Evolutionary conservation across 352 stramenopile species (phyloP).

Genomic region (Halophytophthora batemanensis): DNA sequence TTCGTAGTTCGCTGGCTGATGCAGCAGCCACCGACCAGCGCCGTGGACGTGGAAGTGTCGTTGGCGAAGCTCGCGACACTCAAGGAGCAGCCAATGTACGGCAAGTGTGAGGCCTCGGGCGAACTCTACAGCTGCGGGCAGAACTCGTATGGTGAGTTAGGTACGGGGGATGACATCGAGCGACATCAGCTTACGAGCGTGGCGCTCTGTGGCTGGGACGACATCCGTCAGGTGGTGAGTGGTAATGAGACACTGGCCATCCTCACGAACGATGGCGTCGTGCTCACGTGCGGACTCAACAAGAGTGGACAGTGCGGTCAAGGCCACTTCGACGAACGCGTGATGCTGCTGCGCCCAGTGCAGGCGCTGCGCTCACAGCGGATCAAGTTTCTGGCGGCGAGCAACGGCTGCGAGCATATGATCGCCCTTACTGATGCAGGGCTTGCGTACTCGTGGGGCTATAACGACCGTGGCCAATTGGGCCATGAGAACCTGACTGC

Average conservation of each 20-base stretch:
- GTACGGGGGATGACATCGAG: conserved; percentile 82
- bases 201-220: conserved; percentile 74
- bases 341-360: conserved; percentile 80
- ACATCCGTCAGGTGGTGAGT: conserved; percentile 81
- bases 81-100: conserved; percentile 86
- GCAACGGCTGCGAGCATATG: conserved; percentile 88
- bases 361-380: conserved; percentile 73
- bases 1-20: conserved; percentile 70
- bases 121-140: conserved; percentile 87
- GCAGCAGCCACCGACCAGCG: conserved; percentile 39
- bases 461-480: conserved; percentile 85
- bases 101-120: conserved; percentile 78
- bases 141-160: conserved; percentile 87
- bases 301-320: conserved; percentile 88
- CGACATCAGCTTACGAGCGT: conserved; percentile 77
- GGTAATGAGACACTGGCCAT: conserved; percentile 82
- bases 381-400: conserved; percentile 81
- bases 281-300: conserved; percentile 83
- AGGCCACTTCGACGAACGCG: conserved; percentile 82
- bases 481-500: conserved; percentile 82
- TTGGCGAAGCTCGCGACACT: conserved; percentile 69
- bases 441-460: conserved; percentile 84
- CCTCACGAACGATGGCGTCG: conserved; percentile 76
- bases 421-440: conserved; percentile 81
- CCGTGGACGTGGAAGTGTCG: conserved; percentile 51